Evolutionary conservation across 495 filamentous ascomycete species (phyloP), one percentile per base, ranked within the genome.

Genomic region (Penicillium argentinense): DNA sequence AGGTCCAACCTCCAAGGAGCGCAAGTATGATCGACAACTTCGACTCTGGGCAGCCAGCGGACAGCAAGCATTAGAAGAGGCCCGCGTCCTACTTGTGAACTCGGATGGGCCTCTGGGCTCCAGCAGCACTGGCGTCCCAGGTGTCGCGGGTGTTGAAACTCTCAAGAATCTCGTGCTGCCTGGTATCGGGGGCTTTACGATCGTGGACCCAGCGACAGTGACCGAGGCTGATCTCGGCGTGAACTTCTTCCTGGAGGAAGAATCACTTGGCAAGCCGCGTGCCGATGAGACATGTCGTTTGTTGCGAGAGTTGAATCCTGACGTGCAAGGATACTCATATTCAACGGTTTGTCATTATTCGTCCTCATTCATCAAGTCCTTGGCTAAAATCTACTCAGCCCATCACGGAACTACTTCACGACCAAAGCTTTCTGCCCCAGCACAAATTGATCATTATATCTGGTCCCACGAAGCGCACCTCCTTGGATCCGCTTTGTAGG

Each of bases 151-250:
- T 3, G 81, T 96, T 22, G 93, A 99, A 67, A 83, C 91, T 0
- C 78, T 99, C 45, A 99, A 99, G 78, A 99, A 99, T 64, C 81
- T 99, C 17, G 87, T 97, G 1, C 69, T 99, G 33, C 93, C 93
- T 46, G 89, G 92, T 22, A 85, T 97, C 60, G 93, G 95, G 9
- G 83, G 85, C n/a, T 97, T 96, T 63, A 95, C 88, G 3, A 95
- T 99, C 48, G 82, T 90, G 34, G 93, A 99, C 59, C 81, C 86
- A 8, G 79, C 82, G 1, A 65, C 72, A 8, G 91, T 99, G 14
- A 76, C 73, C 0, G 89, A 97, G 49, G 73, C 80, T 9, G 95
- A 99, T 57, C 66, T 97, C 30, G 93, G 93, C 3, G 86, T 96
- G 45, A 97, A 97, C 67, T 99, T 99, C 78, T 97, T 99, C 52